Evolutionary conservation across 2,329 filamentous ascomycete species (phyloP).

Genomic region (Scedosporium aurantiacum): DNA sequence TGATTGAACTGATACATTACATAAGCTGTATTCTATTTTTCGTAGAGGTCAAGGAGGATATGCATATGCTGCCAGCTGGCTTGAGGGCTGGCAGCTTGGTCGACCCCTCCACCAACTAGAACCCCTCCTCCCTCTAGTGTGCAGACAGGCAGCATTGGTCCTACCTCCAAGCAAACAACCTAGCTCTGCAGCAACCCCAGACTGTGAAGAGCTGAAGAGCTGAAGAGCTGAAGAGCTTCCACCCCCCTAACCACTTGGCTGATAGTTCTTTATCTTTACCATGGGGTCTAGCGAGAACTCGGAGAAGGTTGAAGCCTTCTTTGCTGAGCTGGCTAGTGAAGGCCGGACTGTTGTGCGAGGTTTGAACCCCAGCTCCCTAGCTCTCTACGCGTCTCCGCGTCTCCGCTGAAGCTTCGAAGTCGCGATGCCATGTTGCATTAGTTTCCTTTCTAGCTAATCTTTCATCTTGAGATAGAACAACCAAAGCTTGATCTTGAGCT

Average conservation of each 20-base stretch:
- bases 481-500: slow-evolving; percentile 87
- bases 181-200: no score
- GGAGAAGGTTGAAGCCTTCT: slow-evolving; percentile 21
- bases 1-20: no score
- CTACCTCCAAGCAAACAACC: not conserved
- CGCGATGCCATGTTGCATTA: not conserved
- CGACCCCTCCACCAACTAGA: not conserved
- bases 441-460: no score
- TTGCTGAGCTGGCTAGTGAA: slow-evolving; percentile 33
- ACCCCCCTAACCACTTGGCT: not conserved
- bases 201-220: no score
- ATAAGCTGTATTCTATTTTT: no score
- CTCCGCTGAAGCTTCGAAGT: not conserved
- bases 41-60: no score
- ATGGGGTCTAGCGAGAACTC: not conserved
- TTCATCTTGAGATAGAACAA: slow-evolving; percentile 38
- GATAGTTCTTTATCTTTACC: not conserved
- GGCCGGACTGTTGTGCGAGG: slow-evolving; percentile 37
- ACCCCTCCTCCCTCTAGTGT: not conserved
- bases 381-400: not conserved
- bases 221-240: no score
- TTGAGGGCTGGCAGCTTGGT: not conserved
- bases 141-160: not conserved
- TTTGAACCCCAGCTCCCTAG: slow-evolving; percentile 13
- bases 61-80: not conserved